Conservation (phyloP, 805 yeast species). For the Millerago galiae region DNA sequence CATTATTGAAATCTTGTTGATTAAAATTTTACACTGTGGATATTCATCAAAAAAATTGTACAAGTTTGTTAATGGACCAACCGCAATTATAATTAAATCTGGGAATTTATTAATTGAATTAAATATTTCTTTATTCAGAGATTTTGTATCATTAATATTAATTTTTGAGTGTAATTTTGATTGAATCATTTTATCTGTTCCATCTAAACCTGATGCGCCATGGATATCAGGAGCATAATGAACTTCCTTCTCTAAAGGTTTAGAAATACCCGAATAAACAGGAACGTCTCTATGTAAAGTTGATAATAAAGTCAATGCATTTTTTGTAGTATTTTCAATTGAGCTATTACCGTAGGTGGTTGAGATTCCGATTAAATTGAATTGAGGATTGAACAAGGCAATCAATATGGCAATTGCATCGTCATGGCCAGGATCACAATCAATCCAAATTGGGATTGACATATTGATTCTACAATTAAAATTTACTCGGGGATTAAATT, state of each 20-base stretch:
- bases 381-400: slow-evolving; percentile 50
- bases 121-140: slow-evolving; percentile 27
- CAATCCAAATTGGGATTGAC: slow-evolving; percentile 74
- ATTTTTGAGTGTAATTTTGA: slow-evolving; percentile 31
- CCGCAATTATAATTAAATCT: slow-evolving; percentile 56
- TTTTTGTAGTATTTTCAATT: slow-evolving; percentile 54
- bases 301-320: slow-evolving; percentile 62
- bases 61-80: slow-evolving; percentile 74
- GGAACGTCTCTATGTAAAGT: slow-evolving; percentile 46
- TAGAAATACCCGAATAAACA: slow-evolving; percentile 59
- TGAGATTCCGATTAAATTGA: slow-evolving; percentile 27
- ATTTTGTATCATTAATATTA: slow-evolving; percentile 33
- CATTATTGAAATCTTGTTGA: slow-evolving; percentile 61
- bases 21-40: slow-evolving; percentile 46
- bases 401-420: slow-evolving; percentile 73
- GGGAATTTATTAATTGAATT: slow-evolving; percentile 39
- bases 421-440: slow-evolving; percentile 92
- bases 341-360: slow-evolving; percentile 36
- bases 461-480: slow-evolving; percentile 23
- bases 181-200: slow-evolving; percentile 52
- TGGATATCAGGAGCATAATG: slow-evolving; percentile 58
- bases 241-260: slow-evolving; percentile 48
- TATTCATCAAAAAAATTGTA: slow-evolving; percentile 46
- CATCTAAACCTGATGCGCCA: slow-evolving; percentile 73
- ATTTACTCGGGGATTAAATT: background rate